Base-by-base conservation (phyloP, 1,284 basidiomycete species). In the Earliella scabrosa region DNA sequence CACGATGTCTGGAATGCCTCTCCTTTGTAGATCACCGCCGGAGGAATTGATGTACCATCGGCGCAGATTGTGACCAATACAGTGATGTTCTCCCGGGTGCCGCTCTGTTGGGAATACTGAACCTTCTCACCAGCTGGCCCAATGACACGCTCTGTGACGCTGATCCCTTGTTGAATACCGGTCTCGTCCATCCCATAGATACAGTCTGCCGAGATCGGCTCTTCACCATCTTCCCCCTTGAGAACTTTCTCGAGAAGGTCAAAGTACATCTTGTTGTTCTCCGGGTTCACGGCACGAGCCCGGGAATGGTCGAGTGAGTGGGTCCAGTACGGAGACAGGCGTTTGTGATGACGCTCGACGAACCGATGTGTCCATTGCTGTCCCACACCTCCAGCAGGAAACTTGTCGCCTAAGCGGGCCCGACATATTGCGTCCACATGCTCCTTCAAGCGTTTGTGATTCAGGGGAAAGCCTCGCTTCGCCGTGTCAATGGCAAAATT, bases 21-120 rank as follows among this genome's bases (percentile, higher is more conserved):
- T 2, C 74, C 78, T 45, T 77, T 78, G 63, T 68, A 77, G 27
- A 80, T 77, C 0, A 77, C 66, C 13, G 66, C 31, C 4, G 45
- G 52, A 13, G 52, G 56, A 10, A 70, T 38, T 0, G 60, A 49
- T 0, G 67, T 67, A 3, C 75, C 70, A 69, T 76, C 70, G 2
- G 72, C 73, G 62, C 70, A 73, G 13, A 77, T 76, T 1, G 73
- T 75, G 0, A 71, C 70, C 18, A 77, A 58, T 2, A 75, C 71
- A 9, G 76, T 79, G 23, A 72, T 75, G 51, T 74, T 77, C 57
- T 79, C 73, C 2, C 70, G 45, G 20, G 59, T 64, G 0, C 72
- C 71, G 27, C 60, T 62, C 1, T 52, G 18, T 54, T 72, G 70
- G 63, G 74, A 69, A 63, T 78, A 63, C 50, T 74, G 75, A 4